Evolutionary conservation across 331 rosid genomes (phyloP).

Genomic region (Dryas integrifolia): DNA sequence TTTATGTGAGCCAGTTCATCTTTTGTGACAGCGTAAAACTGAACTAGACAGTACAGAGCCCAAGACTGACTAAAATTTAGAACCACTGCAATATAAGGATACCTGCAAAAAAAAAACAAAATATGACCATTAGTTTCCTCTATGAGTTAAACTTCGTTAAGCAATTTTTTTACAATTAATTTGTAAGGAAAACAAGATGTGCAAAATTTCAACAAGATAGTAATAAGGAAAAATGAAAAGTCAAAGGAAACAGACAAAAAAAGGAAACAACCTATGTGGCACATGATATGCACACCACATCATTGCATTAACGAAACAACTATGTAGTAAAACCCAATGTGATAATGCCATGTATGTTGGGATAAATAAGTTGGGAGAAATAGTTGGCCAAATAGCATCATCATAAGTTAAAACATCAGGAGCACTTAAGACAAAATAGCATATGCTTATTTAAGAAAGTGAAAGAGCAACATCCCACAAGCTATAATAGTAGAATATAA

Average conservation of each 20-base stretch:
- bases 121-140: conserved; percentile 29
- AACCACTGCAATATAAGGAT: conserved; percentile 87
- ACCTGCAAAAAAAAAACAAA: conserved; percentile 53
- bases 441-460: too few relatives aligned
- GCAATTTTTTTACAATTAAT: neutral
- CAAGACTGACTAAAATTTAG: conserved; percentile 97
- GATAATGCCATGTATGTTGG: neutral
- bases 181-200: conserved; percentile 4
- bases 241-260: neutral
- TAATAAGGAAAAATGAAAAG: neutral
- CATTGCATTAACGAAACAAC: neutral
- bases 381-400: too few relatives aligned
- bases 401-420: neutral
- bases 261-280: neutral
- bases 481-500: neutral
- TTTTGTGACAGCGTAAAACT: conserved; percentile 84
- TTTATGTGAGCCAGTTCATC: conserved; percentile 85
- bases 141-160: conserved; percentile 10
- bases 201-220: neutral
- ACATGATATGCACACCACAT: neutral
- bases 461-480: conserved; percentile 1
- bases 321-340: neutral
- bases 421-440: neutral
- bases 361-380: too few relatives aligned
- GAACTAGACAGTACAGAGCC: conserved; percentile 98